phyloP scores from a whole-genome alignment of 148 eudicot genomes.

The Cornus controversa region DNA sequence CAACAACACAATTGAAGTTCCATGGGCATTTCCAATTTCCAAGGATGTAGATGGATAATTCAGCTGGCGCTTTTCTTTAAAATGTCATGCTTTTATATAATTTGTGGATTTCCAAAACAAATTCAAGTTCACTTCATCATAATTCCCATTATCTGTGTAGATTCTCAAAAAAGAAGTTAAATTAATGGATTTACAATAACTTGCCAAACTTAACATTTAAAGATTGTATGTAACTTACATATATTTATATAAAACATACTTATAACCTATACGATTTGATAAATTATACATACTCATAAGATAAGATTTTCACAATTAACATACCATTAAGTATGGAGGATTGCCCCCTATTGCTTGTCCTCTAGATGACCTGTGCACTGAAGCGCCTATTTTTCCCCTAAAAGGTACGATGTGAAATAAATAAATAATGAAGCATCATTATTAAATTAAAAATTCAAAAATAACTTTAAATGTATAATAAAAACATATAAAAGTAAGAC shows the following conservation, averaged over 20 bases:
- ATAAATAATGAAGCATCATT: neutral
- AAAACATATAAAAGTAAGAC: neutral
- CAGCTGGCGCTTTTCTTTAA: neutral
- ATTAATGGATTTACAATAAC: neutral
- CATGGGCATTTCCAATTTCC: too few species aligned
- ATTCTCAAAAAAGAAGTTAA: neutral
- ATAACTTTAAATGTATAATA: neutral
- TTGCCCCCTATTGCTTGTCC: constrained; percentile 57
- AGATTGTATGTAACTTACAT: too few species aligned
- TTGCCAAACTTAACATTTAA: neutral
- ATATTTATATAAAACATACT: too few species aligned
- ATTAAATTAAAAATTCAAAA: neutral
- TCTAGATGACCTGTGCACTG: constrained; percentile 54
- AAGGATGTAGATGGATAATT: too few species aligned
- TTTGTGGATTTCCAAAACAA: neutral
- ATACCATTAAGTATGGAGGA: constrained; percentile 73
- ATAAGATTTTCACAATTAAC: neutral
- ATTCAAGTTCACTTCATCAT: neutral
- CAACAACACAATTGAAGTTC: too few species aligned
- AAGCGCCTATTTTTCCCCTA: constrained; percentile 84
- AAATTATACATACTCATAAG: too few species aligned
- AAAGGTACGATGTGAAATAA: neutral
- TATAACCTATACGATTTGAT: too few species aligned
- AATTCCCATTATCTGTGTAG: neutral
- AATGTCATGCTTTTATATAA: neutral